These are phyloP conservation scores for Nigrospora osmanthi DNA, from an alignment of 2,329 filamentous ascomycete species.

Conservation along the genomic window DNA sequence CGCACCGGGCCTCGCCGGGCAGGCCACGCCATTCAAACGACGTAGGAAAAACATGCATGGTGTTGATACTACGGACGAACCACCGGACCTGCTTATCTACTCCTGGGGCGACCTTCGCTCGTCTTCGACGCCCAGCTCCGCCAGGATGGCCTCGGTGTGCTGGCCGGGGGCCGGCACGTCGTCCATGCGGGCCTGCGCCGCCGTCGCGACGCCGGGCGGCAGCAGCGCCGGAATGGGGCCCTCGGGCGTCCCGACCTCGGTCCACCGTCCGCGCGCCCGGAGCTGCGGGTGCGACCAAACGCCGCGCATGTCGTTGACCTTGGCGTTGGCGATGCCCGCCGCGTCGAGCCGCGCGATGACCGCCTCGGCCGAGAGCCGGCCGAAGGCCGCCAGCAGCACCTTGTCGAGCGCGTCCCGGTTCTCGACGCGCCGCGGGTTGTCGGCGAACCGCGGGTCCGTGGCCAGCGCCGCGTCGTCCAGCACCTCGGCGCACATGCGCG, in stretches of 20 bases:
- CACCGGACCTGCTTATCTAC: too few species aligned
- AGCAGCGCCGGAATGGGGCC: slow-evolving; percentile 39
- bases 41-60: too few species aligned
- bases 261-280: slow-evolving; percentile 40
- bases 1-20: too few species aligned
- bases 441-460: slow-evolving; percentile 36
- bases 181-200: slow-evolving; percentile 26
- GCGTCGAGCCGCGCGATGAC: slow-evolving; percentile 34
- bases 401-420: slow-evolving; percentile 36
- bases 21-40: too few species aligned
- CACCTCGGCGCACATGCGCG: slow-evolving; percentile 36
- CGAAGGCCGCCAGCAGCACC: slow-evolving; percentile 37
- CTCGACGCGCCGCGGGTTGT: slow-evolving; percentile 34
- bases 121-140: slow-evolving; percentile 29
- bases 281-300: slow-evolving; percentile 48
- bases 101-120: too few species aligned
- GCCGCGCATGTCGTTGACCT: slow-evolving; percentile 44
- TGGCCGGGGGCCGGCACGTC: slow-evolving; percentile 40
- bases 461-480: slow-evolving; percentile 32
- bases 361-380: slow-evolving; percentile 26
- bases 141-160: slow-evolving; percentile 38
- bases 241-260: slow-evolving; percentile 36
- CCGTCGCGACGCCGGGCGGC: slow-evolving; percentile 32
- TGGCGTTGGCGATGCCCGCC: slow-evolving; percentile 46
- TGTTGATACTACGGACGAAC: too few species aligned